Conservation (phyloP, 148 eudicot genomes). For the Amaranthus palmeri region DNA sequence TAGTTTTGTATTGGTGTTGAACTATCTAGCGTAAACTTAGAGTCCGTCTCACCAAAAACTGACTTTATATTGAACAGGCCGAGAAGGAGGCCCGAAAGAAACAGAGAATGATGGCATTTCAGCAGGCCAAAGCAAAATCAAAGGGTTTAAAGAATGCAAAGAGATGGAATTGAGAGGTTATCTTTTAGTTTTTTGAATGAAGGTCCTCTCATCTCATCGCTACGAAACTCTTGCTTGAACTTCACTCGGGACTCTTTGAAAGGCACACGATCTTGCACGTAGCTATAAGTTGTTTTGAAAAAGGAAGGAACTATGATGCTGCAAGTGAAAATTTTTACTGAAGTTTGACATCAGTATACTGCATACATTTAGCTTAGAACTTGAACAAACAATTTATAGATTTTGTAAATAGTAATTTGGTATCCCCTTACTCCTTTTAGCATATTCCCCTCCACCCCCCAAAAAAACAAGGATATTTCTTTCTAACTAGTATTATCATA, state of each 20-base stretch:
- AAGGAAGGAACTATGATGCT: not conserved
- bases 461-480: too few relatives aligned
- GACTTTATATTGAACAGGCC: conserved; percentile 44
- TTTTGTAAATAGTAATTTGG: conserved; percentile 19
- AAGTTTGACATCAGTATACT: not conserved
- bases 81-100: conserved; percentile 93
- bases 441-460: too few relatives aligned
- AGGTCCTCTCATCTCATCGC: conserved; percentile 15
- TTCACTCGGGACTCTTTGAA: not conserved
- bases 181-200: conserved; percentile 11
- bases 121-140: conserved; percentile 81
- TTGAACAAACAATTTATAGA: not conserved
- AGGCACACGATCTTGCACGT: conserved; percentile 18
- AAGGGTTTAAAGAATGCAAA: conserved; percentile 70
- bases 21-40: not conserved
- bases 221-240: not conserved
- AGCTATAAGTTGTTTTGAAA: not conserved
- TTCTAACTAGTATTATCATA: too few relatives aligned
- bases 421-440: not conserved
- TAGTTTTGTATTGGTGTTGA: conserved; percentile 1
- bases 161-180: conserved; percentile 66
- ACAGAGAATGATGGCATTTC: conserved; percentile 81
- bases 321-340: conserved; percentile 2
- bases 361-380: conserved; percentile 13
- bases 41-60: not conserved